These are phyloP conservation scores for Musa balbisiana DNA, from an alignment of 202 grass and related monocot species.

Conservation along the genomic window DNA sequence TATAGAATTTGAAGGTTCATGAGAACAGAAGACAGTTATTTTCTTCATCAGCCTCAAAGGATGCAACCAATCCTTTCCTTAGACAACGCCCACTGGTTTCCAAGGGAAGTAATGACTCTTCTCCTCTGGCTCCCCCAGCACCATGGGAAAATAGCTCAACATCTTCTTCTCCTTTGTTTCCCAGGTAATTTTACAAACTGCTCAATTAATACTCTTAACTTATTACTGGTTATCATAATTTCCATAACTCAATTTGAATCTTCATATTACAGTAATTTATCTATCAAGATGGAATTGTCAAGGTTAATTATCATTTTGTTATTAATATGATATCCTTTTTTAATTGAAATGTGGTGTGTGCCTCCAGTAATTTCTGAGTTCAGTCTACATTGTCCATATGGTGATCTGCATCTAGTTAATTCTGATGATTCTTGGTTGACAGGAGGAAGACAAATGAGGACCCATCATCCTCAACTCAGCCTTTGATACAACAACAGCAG, in stretches of 20 bases:
- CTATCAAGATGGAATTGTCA: neutral
- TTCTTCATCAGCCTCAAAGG: conserved; percentile 17
- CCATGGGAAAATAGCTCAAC: conserved; percentile 10
- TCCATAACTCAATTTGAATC: neutral
- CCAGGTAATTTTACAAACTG: conserved; percentile 1
- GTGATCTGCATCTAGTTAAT: neutral
- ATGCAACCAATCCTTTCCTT: conserved; percentile 12
- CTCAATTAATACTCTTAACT: neutral
- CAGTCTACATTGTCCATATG: neutral
- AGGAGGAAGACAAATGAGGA: conserved; percentile 11
- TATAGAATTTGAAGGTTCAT: conserved; percentile 15
- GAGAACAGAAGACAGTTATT: conserved; percentile 20
- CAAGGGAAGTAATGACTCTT: neutral
- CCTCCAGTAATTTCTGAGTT: neutral
- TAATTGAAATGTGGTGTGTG: too few relatives aligned
- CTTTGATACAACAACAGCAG: conserved; percentile 1
- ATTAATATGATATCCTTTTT: neutral
- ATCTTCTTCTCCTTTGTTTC: neutral
- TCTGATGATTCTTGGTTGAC: neutral
- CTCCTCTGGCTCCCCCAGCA: neutral
- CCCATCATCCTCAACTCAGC: conserved; percentile 5
- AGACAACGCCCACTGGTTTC: conserved; percentile 1
- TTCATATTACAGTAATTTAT: neutral
- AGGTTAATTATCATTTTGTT: neutral
- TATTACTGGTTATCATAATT: neutral